Evolutionary conservation across 257 asterid species (phyloP).

Genomic region (Nicotiana otophora): DNA sequence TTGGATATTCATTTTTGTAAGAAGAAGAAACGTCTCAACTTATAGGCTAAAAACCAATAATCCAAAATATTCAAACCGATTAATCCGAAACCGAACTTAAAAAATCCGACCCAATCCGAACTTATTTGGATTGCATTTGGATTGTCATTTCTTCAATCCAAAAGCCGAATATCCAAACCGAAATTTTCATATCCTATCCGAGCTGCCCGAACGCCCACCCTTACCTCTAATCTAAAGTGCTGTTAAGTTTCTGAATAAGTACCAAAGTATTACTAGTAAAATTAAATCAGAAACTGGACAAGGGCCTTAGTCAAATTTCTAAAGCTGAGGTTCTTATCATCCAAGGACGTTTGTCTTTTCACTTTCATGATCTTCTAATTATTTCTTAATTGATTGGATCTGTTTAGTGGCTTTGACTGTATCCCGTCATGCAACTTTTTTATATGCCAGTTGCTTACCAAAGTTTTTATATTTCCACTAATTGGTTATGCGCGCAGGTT

Average conservation of each 20-base stretch:
- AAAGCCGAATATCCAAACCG: no score
- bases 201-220: no score
- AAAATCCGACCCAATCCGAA: no score
- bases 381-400: neutral
- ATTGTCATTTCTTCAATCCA: no score
- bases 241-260: neutral
- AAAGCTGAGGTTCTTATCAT: neutral
- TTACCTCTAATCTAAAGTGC: neutral
- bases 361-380: neutral
- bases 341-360: neutral
- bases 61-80: no score
- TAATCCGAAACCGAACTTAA: no score
- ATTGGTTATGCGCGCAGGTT: conserved; percentile 47
- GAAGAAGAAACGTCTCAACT: no score
- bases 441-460: neutral
- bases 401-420: neutral
- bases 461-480: neutral
- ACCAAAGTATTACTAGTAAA: neutral
- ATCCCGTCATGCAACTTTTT: neutral
- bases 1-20: no score
- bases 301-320: neutral
- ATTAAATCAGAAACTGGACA: neutral
- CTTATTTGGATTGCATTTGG: no score
- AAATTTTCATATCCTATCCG: no score
- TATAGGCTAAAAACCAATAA: no score